Evolutionary conservation across 208 protist genomes (phyloP).

Genomic region (Crithidia fasciculata): DNA sequence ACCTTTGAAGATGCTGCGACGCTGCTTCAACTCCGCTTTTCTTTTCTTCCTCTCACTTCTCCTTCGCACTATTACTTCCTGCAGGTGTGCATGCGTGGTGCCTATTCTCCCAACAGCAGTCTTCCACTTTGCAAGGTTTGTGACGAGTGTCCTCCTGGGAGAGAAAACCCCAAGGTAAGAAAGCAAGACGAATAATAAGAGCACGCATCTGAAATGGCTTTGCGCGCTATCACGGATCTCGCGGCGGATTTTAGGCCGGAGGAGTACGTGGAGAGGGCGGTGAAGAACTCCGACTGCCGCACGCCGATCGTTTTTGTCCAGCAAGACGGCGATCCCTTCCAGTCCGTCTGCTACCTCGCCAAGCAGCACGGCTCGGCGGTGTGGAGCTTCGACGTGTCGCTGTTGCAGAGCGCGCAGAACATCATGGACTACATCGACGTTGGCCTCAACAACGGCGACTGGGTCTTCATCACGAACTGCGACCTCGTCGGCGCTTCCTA

Average conservation of each 20-base stretch:
- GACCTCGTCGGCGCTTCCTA: conserved; percentile 55
- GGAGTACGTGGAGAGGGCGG: conserved; percentile 65
- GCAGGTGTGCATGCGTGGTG: no score
- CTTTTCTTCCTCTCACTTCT: no score
- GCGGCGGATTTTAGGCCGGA: conserved; percentile 53
- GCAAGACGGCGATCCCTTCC: conserved; percentile 85
- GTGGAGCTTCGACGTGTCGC: conserved; percentile 79
- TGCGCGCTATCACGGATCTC: conserved; percentile 33
- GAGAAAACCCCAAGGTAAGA: no score
- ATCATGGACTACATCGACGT: conserved; percentile 91
- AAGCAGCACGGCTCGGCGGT: conserved; percentile 66
- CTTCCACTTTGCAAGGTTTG: no score
- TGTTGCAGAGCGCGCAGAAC: conserved; percentile 68
- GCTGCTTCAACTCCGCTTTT: no score
- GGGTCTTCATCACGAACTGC: conserved; percentile 88
- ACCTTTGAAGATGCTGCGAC: no score
- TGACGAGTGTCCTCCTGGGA: no score
- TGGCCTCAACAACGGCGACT: conserved; percentile 88
- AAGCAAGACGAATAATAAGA: neutral
- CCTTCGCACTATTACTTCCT: no score
- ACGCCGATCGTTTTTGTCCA: conserved; percentile 81
- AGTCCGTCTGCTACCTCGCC: conserved; percentile 72
- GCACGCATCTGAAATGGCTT: conserved; percentile 7
- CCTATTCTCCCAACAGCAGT: no score
- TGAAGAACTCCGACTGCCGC: conserved; percentile 88